Evolutionary conservation across 2,329 filamentous ascomycete species (phyloP), one percentile per base, ranked within the genome.

Genomic region (Madurella fahalii): DNA sequence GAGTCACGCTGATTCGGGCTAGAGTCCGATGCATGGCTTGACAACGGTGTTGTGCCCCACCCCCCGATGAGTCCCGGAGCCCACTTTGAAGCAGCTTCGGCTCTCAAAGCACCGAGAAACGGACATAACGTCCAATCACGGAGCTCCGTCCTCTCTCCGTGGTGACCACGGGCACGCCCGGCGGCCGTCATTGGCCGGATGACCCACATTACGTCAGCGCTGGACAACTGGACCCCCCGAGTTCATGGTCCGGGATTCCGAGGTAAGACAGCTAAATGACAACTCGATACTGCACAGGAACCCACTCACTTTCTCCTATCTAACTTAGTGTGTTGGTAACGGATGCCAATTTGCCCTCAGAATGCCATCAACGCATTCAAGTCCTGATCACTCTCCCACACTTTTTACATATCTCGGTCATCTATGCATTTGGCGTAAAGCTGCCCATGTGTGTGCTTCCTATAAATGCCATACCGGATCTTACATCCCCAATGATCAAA

Each of bases 161-260:
- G 42, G 17, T 15, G 39, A 31, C 37, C 16, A 42, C 50, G 45
- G 40, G 40, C 18, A 31, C n/a, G 4, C 32, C 40, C 34, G 31
- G 40, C 3, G 16, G 39, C 53, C 40, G 34, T 31, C 30, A 43
- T 52, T 47, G 50, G 50, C 43, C 44, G 39, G 15, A 7, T 37
- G 9, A 9, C 9, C 13, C 13, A 16, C 46, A 50, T 54, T 50
- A 54, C 42, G 46, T 54, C 52, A 54, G 46, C 52, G 15, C 12
- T 12, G 11, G 34, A 37, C 9, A 37, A 25, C 25, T 25, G 4
- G 7, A 25, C 3, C 25, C 25, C 25, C n/a, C n/a, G n/a, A n/a
- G n/a, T n/a, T n/a, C 25, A 25, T 25, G 4, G 25, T 25, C 4
- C 4, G 7, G 25, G 25, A 25, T 25, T 25, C 25, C 7, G 25